Percentiles rank a stretch among this genome's conserved stretches.
Conservation (phyloP, 2,329 filamentous ascomycete genomes). For the Aspergillus alliaceus region DNA sequence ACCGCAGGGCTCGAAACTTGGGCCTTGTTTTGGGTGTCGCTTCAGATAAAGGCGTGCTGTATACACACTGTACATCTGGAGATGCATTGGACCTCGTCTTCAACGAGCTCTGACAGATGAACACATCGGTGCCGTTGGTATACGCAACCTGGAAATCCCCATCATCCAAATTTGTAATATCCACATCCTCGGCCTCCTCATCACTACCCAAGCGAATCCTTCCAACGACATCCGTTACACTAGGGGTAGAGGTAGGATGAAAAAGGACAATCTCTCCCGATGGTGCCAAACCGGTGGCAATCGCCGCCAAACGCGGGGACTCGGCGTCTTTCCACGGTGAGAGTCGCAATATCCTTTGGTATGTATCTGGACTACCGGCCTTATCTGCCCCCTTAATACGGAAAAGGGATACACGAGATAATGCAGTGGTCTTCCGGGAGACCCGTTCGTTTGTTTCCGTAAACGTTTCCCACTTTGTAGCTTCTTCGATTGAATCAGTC, state of each 20-base stretch:
- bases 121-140: conserved; percentile 74
- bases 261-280: conserved; percentile 80
- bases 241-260: conserved; percentile 60
- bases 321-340: conserved; percentile 56
- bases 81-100: conserved; percentile 46
- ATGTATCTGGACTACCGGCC: conserved; percentile 50
- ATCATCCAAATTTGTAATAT: conserved; percentile 36
- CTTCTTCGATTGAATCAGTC: conserved; percentile 14
- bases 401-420: conserved; percentile 56
- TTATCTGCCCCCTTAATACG: conserved; percentile 33
- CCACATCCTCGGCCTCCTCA: conserved; percentile 53
- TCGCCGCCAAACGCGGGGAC: conserved; percentile 68
- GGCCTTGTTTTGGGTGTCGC: conserved; percentile 35
- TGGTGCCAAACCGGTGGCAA: conserved; percentile 74
- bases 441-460: conserved; percentile 23
- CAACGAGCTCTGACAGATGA: conserved; percentile 61
- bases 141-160: conserved; percentile 70
- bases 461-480: conserved; percentile 21
- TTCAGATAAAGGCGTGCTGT: conserved; percentile 42
- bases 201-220: conserved; percentile 52
- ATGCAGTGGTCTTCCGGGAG: conserved; percentile 39
- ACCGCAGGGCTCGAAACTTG: conserved; percentile 58
- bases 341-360: conserved; percentile 59
- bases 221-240: conserved; percentile 53
- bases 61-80: conserved; percentile 36